Evolutionary conservation across 306 rosid genomes (phyloP).

Genomic region (Albizia julibrissin): DNA sequence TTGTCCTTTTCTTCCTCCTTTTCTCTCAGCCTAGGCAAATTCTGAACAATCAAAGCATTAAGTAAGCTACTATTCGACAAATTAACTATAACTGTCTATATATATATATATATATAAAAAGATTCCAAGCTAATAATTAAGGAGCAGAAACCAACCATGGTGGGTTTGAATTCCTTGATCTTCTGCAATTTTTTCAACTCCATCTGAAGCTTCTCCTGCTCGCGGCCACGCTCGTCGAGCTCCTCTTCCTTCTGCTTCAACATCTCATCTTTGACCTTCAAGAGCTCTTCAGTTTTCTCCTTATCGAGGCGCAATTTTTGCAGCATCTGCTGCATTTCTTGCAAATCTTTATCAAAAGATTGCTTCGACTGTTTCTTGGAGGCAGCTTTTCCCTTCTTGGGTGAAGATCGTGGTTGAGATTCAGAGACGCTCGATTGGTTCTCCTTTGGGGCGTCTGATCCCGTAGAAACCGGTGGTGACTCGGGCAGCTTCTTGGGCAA

Average conservation of each 20-base stretch:
- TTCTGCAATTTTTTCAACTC: constrained; percentile 84
- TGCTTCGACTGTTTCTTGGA: constrained; percentile 59
- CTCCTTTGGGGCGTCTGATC: constrained; percentile 41
- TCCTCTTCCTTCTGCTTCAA: constrained; percentile 77
- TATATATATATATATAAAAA: neutral
- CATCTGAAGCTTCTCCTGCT: constrained; percentile 74
- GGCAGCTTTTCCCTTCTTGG: constrained; percentile 52
- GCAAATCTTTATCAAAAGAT: constrained; percentile 69
- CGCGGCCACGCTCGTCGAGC: constrained; percentile 53
- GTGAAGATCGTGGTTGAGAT: constrained; percentile 29
- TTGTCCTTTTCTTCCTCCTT: constrained; percentile 63
- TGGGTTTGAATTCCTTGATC: constrained; percentile 88
- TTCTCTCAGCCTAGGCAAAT: constrained; percentile 59
- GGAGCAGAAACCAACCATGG: constrained; percentile 49
- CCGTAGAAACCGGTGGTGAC: neutral
- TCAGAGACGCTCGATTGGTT: constrained; percentile 44
- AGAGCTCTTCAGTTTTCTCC: constrained; percentile 77
- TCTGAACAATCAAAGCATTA: constrained; percentile 39
- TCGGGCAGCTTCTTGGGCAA: constrained; percentile 34
- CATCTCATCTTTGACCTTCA: constrained; percentile 75
- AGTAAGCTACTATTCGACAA: neutral
- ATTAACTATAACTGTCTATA: neutral
- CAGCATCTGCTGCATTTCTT: constrained; percentile 78
- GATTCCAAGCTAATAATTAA: neutral
- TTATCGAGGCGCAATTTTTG: constrained; percentile 66